Base-by-base conservation (phyloP, 2,329 filamentous ascomycete species). In the Xylariaceae sp. region DNA sequence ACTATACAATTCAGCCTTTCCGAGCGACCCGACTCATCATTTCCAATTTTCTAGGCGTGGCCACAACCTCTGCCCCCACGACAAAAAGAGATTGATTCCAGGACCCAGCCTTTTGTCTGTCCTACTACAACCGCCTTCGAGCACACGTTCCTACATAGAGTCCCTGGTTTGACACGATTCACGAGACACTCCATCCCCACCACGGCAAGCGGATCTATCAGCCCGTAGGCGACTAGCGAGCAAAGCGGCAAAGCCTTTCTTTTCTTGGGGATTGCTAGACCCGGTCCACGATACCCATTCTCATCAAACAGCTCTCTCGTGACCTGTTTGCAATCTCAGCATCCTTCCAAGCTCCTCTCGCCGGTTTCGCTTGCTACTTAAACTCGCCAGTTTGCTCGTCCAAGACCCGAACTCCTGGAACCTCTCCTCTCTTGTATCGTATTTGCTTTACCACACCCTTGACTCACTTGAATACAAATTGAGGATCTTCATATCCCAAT, bases 201-300 rank as follows among this genome's bases (percentile, higher is more conserved):
- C 49, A 55, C 55, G 55, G 55, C 52, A 57, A 57, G 55, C 55
- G 55, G 55, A 57, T 55, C 55, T 53, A 48, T 45, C 48, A 53
- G 54, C 16, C 55, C 55, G 52, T 55, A 42, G 45, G 34, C 52
- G 49, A 57, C 55, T 57, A 57, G 50, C 34, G 31, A 10, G 17
- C 28, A n/a, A 56, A 56, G 51, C 51, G 45, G 54, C 34, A 53
- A 44, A 45, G 50, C 51, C 45, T 46, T 39, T 46, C 31, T 19
- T 22, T 49, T 16, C 18, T 46, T 45, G 54, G 54, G 51, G 48
- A 49, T 45, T 52, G 44, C 46, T 44, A 47, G 43, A 46, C 45
- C 43, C 50, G 46, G 48, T 47, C 40, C 46, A 38, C 45, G 39
- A 56, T 58, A 51, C 43, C 50, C 54, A 56, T 52, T 38, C 56